Percentiles rank a stretch among this genome's conserved stretches.
These are phyloP conservation scores for Colletotrichum sp. DNA, from an alignment of 2,329 filamentous ascomycete genomes.

Conservation along the genomic window DNA sequence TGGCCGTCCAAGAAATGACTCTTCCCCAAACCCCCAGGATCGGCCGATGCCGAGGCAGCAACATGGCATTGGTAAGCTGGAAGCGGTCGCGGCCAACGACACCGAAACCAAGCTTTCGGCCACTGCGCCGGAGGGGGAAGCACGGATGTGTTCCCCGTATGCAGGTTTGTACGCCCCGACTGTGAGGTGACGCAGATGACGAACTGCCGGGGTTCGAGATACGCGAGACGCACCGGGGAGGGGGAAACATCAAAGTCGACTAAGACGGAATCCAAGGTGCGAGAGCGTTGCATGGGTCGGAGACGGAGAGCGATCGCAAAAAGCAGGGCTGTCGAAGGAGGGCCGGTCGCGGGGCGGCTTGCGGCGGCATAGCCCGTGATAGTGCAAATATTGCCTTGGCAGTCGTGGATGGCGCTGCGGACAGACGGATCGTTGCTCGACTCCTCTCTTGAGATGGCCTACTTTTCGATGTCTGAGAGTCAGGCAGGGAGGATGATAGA, in stretches of 20 bases:
- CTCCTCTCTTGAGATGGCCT: not conserved
- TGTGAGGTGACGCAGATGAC: slow-evolving; percentile 1
- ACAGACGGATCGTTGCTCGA: not conserved
- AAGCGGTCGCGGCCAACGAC: not conserved
- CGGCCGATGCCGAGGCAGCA: not conserved
- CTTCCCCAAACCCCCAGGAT: not conserved
- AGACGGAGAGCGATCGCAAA: not conserved
- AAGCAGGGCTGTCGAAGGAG: slow-evolving; percentile 8
- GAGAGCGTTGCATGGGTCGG: not conserved
- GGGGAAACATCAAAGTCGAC: not conserved
- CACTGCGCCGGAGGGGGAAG: not conserved
- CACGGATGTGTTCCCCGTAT: slow-evolving; percentile 5
- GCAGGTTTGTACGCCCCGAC: slow-evolving; percentile 12
- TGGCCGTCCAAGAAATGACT: not conserved
- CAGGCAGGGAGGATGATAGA: not conserved
- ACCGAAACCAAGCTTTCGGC: slow-evolving; percentile 13
- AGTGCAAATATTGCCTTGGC: not conserved
- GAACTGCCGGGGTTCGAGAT: not conserved
- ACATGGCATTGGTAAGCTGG: not conserved
- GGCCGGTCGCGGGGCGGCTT: slow-evolving; percentile 19
- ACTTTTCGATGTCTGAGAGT: not conserved
- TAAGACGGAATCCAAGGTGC: not conserved
- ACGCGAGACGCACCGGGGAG: not conserved
- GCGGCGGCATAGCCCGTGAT: slow-evolving; percentile 3
- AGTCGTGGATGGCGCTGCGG: slow-evolving; percentile 3